Evolutionary conservation across 2,329 filamentous ascomycete species (phyloP).

Genomic region (Penicillium sp.): DNA sequence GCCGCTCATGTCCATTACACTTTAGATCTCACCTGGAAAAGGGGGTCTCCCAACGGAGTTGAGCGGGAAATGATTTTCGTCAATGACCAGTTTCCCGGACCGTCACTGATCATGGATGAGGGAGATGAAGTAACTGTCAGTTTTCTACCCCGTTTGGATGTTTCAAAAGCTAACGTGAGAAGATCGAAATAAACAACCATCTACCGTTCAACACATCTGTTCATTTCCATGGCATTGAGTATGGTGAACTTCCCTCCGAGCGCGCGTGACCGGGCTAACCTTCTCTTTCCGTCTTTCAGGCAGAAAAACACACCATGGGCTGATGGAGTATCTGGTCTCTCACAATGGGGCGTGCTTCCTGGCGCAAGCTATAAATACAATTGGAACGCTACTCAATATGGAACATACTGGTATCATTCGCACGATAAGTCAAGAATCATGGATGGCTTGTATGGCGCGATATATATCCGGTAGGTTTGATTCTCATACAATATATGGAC

Average conservation of each 20-base stretch:
- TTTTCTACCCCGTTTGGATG: neutral
- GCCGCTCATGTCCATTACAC: constrained; percentile 4
- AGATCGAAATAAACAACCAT: constrained; percentile 14
- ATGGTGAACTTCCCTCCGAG: neutral
- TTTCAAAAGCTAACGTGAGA: neutral
- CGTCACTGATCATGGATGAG: constrained; percentile 11
- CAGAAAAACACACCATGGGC: constrained; percentile 52
- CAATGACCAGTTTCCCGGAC: constrained; percentile 15
- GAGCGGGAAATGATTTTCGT: constrained; percentile 11
- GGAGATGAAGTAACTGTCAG: constrained; percentile 12
- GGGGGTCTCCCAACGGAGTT: constrained; percentile 3
- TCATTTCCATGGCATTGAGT: constrained; percentile 20
- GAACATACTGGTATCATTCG: constrained; percentile 45
- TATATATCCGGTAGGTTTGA: constrained; percentile 26
- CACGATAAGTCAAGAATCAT: constrained; percentile 57
- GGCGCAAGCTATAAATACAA: constrained; percentile 52
- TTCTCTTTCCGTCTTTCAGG: neutral
- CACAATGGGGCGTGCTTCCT: constrained; percentile 54
- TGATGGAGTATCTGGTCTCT: constrained; percentile 59
- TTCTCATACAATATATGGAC: constrained; percentile 23
- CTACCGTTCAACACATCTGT: constrained; percentile 17
- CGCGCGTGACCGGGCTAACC: neutral
- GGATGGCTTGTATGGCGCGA: constrained; percentile 59
- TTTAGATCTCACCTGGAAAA: constrained; percentile 8
- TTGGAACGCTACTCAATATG: constrained; percentile 36